Evolutionary conservation across 805 yeast species (phyloP).

Genomic region (Saturnispora gosingensis): DNA sequence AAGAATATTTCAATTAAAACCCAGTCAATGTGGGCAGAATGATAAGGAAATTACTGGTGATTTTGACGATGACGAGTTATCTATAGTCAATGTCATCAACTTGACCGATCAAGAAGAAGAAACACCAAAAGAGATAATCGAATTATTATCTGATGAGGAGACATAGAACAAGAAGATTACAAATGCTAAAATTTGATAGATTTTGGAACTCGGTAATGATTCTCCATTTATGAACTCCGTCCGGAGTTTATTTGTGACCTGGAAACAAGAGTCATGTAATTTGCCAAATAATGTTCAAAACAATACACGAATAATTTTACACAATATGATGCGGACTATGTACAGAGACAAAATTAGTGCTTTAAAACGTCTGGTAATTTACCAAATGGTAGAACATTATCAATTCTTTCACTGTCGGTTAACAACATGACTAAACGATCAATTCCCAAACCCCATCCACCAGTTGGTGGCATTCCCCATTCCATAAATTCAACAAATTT

Average conservation of each 20-base stretch:
- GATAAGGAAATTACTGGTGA: constrained; percentile 20
- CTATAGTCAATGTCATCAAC: constrained; percentile 24
- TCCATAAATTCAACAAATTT: constrained; percentile 70
- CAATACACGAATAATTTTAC: not conserved
- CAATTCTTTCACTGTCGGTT: constrained; percentile 56
- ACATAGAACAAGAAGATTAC: not conserved
- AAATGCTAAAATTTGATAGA: no score
- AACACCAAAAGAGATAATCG: not conserved
- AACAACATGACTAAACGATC: constrained; percentile 82
- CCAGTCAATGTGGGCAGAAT: constrained; percentile 31
- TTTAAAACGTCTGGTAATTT: constrained; percentile 57
- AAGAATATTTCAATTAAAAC: constrained; percentile 42
- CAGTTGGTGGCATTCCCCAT: constrained; percentile 95
- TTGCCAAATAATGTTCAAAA: not conserved
- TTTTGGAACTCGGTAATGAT: not conserved
- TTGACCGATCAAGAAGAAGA: constrained; percentile 11
- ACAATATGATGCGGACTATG: not conserved
- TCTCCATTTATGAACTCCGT: no score
- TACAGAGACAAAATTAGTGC: constrained; percentile 31
- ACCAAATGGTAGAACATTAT: constrained; percentile 69
- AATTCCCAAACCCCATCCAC: constrained; percentile 95
- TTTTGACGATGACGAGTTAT: constrained; percentile 39
- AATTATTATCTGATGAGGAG: not conserved
- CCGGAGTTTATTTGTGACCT: no score
- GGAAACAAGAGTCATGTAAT: no score